Evolutionary conservation across 306 rosid genomes (phyloP).

Genomic region (Corylus heterophylla): DNA sequence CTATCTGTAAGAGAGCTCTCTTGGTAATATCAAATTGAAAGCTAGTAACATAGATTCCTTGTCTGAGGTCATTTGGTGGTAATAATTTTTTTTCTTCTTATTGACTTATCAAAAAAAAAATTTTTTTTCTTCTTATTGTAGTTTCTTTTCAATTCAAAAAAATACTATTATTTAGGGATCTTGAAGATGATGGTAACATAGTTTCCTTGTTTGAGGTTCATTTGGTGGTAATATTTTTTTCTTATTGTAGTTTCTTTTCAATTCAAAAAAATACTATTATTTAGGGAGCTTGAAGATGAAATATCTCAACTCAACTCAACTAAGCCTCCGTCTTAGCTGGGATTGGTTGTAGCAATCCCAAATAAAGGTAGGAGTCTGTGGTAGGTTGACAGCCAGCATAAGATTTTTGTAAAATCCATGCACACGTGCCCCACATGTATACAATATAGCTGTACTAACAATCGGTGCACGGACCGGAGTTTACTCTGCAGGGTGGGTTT

Average conservation of each 20-base stretch:
- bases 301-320: background rate
- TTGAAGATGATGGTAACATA: background rate
- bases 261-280: background rate
- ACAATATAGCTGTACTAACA: background rate
- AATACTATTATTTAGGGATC: background rate
- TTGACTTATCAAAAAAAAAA: too few relatives aligned
- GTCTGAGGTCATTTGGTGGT: constrained; percentile 13
- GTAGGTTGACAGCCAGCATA: background rate
- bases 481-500: too few relatives aligned
- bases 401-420: background rate
- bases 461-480: too few relatives aligned
- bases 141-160: background rate
- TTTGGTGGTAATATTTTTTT: background rate
- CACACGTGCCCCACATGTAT: background rate
- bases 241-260: background rate
- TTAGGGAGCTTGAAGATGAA: background rate
- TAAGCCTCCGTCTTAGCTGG: background rate
- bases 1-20: background rate
- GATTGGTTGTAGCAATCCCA: background rate
- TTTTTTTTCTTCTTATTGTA: background rate
- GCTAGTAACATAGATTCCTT: background rate
- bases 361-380: background rate
- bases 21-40: background rate
- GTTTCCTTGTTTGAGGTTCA: constrained; percentile 11
- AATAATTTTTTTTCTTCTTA: background rate